Evolutionary conservation across 1,139 yeast genomes (phyloP), one percentile per base, ranked within the genome.

Genomic region (Diutina sp.): DNA sequence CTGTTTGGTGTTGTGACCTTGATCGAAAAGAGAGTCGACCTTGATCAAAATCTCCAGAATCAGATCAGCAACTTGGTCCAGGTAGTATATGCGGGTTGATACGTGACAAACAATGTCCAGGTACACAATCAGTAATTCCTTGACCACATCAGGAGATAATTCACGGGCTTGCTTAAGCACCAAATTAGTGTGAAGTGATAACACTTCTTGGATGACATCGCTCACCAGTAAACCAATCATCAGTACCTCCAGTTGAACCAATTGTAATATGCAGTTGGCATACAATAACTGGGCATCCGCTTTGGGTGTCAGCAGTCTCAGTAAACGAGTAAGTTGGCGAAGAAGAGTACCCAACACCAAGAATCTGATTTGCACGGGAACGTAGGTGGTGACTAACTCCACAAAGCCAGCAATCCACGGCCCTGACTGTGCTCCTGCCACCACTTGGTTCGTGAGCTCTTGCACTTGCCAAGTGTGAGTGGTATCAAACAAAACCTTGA

Each of bases 201-300:
- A 71, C 16, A 93, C 69, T 55, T 82, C 81, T 59, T 87, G 82
- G 67, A 88, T 75, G 60, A 85, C 79, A 66, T 91, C 98, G 54
- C 90, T 77, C n/a, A 90, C 88, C 12, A 97, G 87, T 54, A 93
- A 73, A 0, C 98, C 98, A 61, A 90, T 85, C 80, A 91, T 83
- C 65, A 86, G 89, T 52, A 90, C 90, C 48, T 84, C 84, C 0
- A 95, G 85, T 1, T 86, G 78, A n/a, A 91, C 74, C 51, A 93
- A 72, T 1, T 86, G 84, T 25, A 86, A 74, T n/a, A 87, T 74
- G 58, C 83, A 70, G 55, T 73, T 72, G 11, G 88, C 76, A 50
- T 82, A 72, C 50, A 74, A 74, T 8, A 75, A 68, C 63, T 85
- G 84, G n/a, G 71, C 62, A 25, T 65, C 66, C 53, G 69, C 66